phyloP scores from a whole-genome alignment of 129 eudicot species.

The Mikania micrantha region DNA sequence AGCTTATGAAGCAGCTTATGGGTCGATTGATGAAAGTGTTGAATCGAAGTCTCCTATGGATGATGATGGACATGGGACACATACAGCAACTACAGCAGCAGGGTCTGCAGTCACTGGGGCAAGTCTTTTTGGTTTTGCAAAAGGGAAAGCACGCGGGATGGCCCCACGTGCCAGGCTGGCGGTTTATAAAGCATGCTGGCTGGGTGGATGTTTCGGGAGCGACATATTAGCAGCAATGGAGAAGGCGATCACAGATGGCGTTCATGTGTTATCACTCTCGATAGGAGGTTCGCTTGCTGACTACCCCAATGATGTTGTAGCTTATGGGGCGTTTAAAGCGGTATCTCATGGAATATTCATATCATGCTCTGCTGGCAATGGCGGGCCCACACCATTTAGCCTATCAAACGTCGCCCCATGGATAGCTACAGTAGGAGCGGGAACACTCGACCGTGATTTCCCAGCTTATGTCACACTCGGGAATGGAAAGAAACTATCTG shows the following conservation, averaged over 20 bases:
- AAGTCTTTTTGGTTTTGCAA: conserved; percentile 67
- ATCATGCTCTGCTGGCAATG: conserved; percentile 71
- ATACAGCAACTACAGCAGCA: conserved; percentile 69
- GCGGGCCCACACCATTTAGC: conserved; percentile 53
- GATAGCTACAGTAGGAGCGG: conserved; percentile 82
- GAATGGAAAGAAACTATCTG: conserved; percentile 47
- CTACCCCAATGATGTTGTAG: conserved; percentile 48
- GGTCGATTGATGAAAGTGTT: conserved; percentile 45
- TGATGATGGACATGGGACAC: conserved; percentile 84
- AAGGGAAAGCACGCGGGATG: conserved; percentile 79
- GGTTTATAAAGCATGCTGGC: conserved; percentile 75
- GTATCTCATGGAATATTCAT: conserved; percentile 49
- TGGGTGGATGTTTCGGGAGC: conserved; percentile 53
- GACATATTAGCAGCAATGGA: conserved; percentile 83
- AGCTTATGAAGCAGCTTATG: conserved; percentile 63
- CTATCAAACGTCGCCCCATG: conserved; percentile 74
- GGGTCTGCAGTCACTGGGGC: conserved; percentile 69
- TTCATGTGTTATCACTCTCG: conserved; percentile 57
- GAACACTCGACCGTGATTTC: conserved; percentile 71
- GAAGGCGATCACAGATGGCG: conserved; percentile 60
- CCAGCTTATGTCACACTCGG: conserved; percentile 60
- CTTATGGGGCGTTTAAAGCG: conserved; percentile 64
- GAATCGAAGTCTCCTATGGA: conserved; percentile 79
- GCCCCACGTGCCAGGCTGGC: conserved; percentile 65
- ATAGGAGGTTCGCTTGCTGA: conserved; percentile 49